Percentiles rank a stretch among this genome's conserved stretches.
phyloP scores from a whole-genome alignment of 2,329 filamentous ascomycete species.

The Calonectria pseudoturangicola region DNA sequence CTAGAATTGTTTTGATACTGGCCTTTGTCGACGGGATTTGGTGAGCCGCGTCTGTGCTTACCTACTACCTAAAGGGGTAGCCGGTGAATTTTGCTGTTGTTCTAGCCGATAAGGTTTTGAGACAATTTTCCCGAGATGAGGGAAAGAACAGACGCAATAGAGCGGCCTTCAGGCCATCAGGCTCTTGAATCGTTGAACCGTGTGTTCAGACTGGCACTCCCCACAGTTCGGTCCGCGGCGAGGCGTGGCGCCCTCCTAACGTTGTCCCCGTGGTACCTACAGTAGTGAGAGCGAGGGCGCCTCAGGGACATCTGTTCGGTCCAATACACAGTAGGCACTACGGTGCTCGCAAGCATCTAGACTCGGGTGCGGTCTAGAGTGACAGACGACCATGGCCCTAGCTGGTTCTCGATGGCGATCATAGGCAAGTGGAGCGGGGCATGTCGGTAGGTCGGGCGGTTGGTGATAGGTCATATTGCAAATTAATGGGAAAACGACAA shows the following conservation, averaged over 20 bases:
- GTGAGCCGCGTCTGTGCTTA: constrained; percentile 5
- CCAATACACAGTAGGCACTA: constrained; percentile 18
- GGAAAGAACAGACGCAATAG: background rate
- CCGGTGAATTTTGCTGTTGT: constrained; percentile 24
- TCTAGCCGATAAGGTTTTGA: constrained; percentile 22
- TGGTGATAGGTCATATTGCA: constrained; percentile 42
- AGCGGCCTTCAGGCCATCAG: background rate
- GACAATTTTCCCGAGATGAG: constrained; percentile 22
- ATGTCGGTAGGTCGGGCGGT: constrained; percentile 24
- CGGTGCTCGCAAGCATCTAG: constrained; percentile 9
- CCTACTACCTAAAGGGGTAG: background rate
- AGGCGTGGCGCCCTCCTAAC: constrained; percentile 30
- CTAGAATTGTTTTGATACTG: constrained; percentile 1
- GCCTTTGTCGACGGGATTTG: constrained; percentile 11
- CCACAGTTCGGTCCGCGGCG: constrained; percentile 37
- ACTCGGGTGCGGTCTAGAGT: constrained; percentile 10
- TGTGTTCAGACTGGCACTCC: constrained; percentile 18
- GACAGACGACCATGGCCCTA: constrained; percentile 33
- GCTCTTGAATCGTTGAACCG: constrained; percentile 12
- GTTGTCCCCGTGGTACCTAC: constrained; percentile 34
- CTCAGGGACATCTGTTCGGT: constrained; percentile 18
- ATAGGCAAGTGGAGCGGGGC: constrained; percentile 15
- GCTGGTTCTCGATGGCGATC: constrained; percentile 22
- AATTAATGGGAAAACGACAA: constrained; percentile 20
- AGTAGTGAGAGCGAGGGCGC: constrained; percentile 31